A percentile compares a stretch with the other conserved stretches of the same genome.
phyloP scores from a whole-genome alignment of 768 basidiomycete species.

The Atractiella rhizophila region DNA sequence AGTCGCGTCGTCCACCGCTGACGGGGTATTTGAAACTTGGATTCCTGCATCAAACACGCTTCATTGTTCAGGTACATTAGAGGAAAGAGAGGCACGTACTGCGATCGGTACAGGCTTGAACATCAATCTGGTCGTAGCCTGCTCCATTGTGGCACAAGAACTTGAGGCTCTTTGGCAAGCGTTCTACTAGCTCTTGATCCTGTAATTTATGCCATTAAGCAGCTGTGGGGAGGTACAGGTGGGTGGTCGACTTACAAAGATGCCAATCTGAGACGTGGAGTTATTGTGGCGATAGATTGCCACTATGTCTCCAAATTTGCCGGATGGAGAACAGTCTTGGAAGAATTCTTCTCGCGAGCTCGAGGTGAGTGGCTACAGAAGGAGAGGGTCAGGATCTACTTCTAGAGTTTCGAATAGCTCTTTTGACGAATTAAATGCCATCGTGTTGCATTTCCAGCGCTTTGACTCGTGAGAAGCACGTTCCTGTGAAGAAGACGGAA shows the following conservation, averaged over 20 bases:
- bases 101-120: constrained; percentile 41
- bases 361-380: too few species aligned
- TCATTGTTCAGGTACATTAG: too few species aligned
- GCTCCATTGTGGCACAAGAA: constrained; percentile 87
- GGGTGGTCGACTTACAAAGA: not conserved
- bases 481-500: too few species aligned
- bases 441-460: too few species aligned
- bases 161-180: constrained; percentile 40
- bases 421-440: too few species aligned
- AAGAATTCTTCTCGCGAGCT: constrained; percentile 43
- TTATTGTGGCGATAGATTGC: constrained; percentile 58
- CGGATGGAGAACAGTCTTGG: constrained; percentile 34
- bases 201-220: constrained; percentile 11
- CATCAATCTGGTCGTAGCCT: constrained; percentile 71
- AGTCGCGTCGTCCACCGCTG: constrained; percentile 70
- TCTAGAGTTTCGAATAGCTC: too few species aligned
- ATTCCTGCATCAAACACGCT: constrained; percentile 41
- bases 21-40: constrained; percentile 61
- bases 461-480: too few species aligned
- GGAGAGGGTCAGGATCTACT: too few species aligned
- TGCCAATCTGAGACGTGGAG: constrained; percentile 24
- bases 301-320: constrained; percentile 45
- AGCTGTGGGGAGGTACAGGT: not conserved
- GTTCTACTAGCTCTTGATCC: constrained; percentile 44
- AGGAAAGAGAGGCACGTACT: constrained; percentile 31